Percentiles rank a stretch among this genome's conserved stretches.
phyloP scores from a whole-genome alignment of 176 grass and related monocot species.

The Poa annua region DNA sequence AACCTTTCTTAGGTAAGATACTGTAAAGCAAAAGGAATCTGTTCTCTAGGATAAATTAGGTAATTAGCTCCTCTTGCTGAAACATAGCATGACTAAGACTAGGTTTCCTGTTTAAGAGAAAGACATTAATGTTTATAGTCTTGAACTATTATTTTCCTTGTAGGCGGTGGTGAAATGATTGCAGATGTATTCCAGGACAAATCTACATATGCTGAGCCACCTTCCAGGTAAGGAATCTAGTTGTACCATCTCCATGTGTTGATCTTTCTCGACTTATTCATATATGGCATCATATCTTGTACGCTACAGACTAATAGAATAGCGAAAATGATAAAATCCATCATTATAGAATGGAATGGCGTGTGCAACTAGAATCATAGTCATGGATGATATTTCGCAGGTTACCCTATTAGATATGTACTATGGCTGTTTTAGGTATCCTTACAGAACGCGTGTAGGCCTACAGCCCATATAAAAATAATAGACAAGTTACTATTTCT shows the following conservation, averaged over 20 bases:
- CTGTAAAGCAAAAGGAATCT: not conserved
- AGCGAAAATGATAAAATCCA: slow-evolving; percentile 6
- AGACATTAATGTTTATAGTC: slow-evolving; percentile 16
- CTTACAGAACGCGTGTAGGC: not conserved
- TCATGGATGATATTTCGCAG: not conserved
- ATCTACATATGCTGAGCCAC: slow-evolving; percentile 93
- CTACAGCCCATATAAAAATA: not conserved
- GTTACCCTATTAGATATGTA: not conserved
- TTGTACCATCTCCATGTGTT: not conserved
- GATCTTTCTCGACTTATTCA: not conserved
- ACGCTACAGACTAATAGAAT: not conserved
- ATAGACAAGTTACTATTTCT: not conserved
- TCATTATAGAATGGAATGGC: not conserved
- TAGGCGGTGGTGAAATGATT: slow-evolving; percentile 98
- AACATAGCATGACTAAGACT: slow-evolving; percentile 20
- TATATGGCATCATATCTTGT: slow-evolving; percentile 25
- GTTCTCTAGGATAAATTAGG: slow-evolving; percentile 12
- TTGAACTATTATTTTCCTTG: slow-evolving; percentile 34
- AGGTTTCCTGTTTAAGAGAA: slow-evolving; percentile 26
- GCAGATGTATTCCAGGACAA: slow-evolving; percentile 79
- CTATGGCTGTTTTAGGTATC: not conserved
- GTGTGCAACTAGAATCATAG: not conserved
- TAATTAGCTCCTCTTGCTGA: slow-evolving; percentile 17
- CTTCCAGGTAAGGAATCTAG: slow-evolving; percentile 68
- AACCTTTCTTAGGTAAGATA: slow-evolving; percentile 88